phyloP scores from a whole-genome alignment of 495 filamentous ascomycete species.

The Annulohypoxylon moriforme region DNA sequence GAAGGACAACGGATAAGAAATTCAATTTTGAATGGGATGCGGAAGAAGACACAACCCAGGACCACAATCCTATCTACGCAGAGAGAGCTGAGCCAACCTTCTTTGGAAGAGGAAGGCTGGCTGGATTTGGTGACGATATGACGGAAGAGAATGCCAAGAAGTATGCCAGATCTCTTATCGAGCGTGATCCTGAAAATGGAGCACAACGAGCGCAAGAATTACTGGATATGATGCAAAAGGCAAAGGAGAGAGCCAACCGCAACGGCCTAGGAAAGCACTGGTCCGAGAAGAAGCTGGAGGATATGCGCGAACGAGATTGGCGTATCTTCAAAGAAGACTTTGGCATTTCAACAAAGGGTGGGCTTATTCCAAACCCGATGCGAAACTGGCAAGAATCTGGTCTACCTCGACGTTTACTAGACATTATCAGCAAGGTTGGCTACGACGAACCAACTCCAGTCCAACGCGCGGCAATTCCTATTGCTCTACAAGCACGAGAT shows the following conservation, averaged over 20 bases:
- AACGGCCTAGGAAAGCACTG: conserved; percentile 88
- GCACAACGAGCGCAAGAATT: conserved; percentile 79
- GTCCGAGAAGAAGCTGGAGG: conserved; percentile 94
- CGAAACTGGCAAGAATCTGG: conserved; percentile 90
- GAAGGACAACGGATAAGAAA: conserved; percentile 92
- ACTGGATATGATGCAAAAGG: conserved; percentile 76
- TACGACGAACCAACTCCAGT: conserved; percentile 95
- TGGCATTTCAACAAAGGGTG: conserved; percentile 92
- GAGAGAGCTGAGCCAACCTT: conserved; percentile 65
- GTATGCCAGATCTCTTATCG: conserved; percentile 81
- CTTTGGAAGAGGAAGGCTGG: conserved; percentile 82
- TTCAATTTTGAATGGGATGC: conserved; percentile 99
- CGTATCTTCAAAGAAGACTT: conserved; percentile 99
- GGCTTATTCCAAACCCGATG: conserved; percentile 95
- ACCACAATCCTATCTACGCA: conserved; percentile 90
- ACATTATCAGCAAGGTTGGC: conserved; percentile 85
- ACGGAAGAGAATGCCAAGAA: conserved; percentile 74
- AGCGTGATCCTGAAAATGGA: conserved; percentile 84
- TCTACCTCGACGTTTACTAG: conserved; percentile 81
- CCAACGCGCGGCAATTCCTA: conserved; percentile 94
- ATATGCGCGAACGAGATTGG: conserved; percentile 99
- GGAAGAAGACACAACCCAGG: conserved; percentile 91
- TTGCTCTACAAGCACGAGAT: conserved; percentile 91
- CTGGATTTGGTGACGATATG: conserved; percentile 83
- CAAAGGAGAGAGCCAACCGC: conserved; percentile 77